A percentile compares a stretch with the other conserved stretches of the same genome.
These are phyloP conservation scores for Yamadazyma akitaensis DNA, from an alignment of 805 yeast species.

Conservation along the genomic window DNA sequence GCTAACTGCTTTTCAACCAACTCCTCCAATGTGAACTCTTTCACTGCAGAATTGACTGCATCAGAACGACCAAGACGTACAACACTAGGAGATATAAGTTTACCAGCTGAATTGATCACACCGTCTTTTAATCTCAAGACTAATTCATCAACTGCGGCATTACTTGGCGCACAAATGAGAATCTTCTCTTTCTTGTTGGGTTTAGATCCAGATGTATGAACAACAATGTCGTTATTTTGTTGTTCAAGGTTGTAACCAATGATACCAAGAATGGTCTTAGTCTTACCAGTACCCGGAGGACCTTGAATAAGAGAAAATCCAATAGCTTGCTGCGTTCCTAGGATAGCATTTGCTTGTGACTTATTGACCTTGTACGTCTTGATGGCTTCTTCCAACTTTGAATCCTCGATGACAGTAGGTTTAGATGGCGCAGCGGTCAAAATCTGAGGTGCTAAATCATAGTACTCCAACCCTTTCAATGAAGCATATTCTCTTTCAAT, in stretches of 20 bases:
- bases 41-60: conserved; percentile 77
- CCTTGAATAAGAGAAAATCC: conserved; percentile 96
- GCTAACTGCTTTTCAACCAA: conserved; percentile 64
- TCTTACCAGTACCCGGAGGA: conserved; percentile 99
- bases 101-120: conserved; percentile 54
- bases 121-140: conserved; percentile 79
- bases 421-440: conserved; percentile 60
- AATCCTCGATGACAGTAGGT: conserved; percentile 32
- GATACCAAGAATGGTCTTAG: conserved; percentile 91
- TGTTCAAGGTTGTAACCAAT: conserved; percentile 65
- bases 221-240: conserved; percentile 12
- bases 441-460: conserved; percentile 69
- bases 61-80: conserved; percentile 91
- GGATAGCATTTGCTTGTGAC: conserved; percentile 89
- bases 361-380: conserved; percentile 61
- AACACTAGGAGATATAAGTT: conserved; percentile 54
- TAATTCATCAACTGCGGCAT: conserved; percentile 97
- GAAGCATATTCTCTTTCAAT: conserved; percentile 91
- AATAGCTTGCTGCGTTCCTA: conserved; percentile 58
- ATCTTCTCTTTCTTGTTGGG: conserved; percentile 44
- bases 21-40: conserved; percentile 82
- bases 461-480: conserved; percentile 74
- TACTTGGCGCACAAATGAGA: conserved; percentile 94
- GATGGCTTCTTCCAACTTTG: conserved; percentile 40
- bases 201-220: conserved; percentile 11